Conservation (phyloP, 192 early-diverging fungal species). For the Backusella liffmaniae region DNA sequence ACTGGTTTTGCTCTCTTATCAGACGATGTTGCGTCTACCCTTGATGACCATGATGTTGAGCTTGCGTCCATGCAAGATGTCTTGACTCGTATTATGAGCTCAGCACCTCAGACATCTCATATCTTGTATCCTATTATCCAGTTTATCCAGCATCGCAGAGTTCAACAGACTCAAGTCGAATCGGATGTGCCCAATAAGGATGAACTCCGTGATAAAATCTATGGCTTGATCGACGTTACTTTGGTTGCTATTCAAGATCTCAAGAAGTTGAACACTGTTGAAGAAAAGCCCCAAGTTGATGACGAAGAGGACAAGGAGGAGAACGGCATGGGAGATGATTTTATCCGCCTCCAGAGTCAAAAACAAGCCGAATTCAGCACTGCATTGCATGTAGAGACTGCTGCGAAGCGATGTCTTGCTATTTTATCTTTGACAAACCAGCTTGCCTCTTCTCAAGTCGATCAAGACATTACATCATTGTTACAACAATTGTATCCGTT, state of each 20-base stretch:
- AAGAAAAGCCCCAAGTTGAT: background rate
- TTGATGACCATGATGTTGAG: conserved; percentile 33
- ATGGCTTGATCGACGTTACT: conserved; percentile 42
- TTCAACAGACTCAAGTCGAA: conserved; percentile 13
- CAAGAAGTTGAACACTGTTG: conserved; percentile 17
- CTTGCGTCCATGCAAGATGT: conserved; percentile 28
- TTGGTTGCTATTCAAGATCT: conserved; percentile 46
- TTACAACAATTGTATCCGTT: conserved; percentile 53
- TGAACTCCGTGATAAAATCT: conserved; percentile 16
- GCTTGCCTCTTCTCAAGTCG: conserved; percentile 25
- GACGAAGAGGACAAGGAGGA: conserved; percentile 28
- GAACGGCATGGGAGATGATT: conserved; percentile 46
- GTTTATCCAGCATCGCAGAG: conserved; percentile 31
- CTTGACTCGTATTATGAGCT: conserved; percentile 18
- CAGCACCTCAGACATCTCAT: conserved; percentile 34
- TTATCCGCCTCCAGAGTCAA: conserved; percentile 46
- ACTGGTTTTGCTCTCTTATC: conserved; percentile 27
- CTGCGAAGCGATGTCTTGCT: conserved; percentile 22
- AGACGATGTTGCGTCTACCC: conserved; percentile 29
- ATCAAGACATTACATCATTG: conserved; percentile 28
- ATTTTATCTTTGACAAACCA: conserved; percentile 34
- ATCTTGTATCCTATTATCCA: conserved; percentile 39
- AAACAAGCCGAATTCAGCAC: conserved; percentile 27
- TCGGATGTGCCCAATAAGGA: background rate
- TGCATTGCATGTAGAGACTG: conserved; percentile 39